Conservation (phyloP, 164 flowering plant genomes). For the Annona cherimola region DNA sequence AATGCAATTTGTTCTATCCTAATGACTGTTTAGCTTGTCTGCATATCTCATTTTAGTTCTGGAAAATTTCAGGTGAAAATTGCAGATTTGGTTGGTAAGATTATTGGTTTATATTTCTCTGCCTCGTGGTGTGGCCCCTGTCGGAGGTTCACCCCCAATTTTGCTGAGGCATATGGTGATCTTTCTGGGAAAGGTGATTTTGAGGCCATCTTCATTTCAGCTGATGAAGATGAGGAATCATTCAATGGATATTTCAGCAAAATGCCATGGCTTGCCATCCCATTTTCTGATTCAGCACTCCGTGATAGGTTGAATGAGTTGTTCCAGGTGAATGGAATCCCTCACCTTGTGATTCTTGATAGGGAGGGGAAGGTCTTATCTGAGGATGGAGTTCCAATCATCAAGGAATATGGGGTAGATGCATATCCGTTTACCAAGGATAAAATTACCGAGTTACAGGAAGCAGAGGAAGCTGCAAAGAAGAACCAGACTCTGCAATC, state of each 20-base stretch:
- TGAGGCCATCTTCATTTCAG: conserved; percentile 52
- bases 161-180: conserved; percentile 46
- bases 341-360: conserved; percentile 56
- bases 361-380: conserved; percentile 37
- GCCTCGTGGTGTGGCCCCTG: conserved; percentile 73
- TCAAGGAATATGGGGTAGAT: conserved; percentile 47
- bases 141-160: conserved; percentile 37
- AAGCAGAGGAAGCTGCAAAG: conserved; percentile 46
- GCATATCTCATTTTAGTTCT: background rate
- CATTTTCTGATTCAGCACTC: conserved; percentile 53
- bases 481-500: conserved; percentile 49
- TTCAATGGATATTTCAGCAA: conserved; percentile 51
- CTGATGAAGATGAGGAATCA: conserved; percentile 49
- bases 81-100: conserved; percentile 48
- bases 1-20: too few relatives aligned
- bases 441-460: conserved; percentile 37
- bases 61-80: conserved; percentile 36
- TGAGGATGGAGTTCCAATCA: conserved; percentile 31
- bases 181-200: conserved; percentile 37
- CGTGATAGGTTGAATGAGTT: conserved; percentile 27
- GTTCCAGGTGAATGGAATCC: conserved; percentile 52
- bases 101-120: conserved; percentile 44
- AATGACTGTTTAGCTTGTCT: conserved; percentile 2
- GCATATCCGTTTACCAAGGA: conserved; percentile 54
- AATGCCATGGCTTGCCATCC: conserved; percentile 87